Evolutionary conservation across 345 rosid genomes (phyloP), one percentile per base, ranked within the genome.

Genomic region (Eucalyptus fibrosa): DNA sequence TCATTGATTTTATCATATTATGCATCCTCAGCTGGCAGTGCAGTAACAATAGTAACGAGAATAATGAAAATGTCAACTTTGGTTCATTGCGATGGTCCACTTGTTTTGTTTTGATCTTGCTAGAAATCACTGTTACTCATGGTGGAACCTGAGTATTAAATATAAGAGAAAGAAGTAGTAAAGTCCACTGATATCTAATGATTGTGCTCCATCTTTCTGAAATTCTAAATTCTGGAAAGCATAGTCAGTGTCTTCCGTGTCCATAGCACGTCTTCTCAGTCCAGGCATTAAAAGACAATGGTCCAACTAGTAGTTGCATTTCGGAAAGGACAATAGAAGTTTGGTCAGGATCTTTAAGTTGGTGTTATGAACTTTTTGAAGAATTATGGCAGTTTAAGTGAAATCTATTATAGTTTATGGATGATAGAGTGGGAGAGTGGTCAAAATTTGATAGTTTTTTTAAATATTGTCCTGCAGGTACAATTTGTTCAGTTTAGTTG

Each of bases 401-500:
- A 77, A 37, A 37, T 77, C 40, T 1, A 62, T 62, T 62, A n/a
- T 65, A n/a, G 40, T 65, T 65, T 65, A 32, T 72, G 83, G 83
- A 77, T 6, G 47, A 37, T 19, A 77, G 28, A 77, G 83, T 77
- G 45, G 47, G 83, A 77, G 42, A 37, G 13, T 77, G 83, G 45
- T 77, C 28, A 40, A 21, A 77, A 77, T 77, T 12, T 77, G 83
- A 40, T 87, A 45, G 55, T 88, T 62, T 56, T 32, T 30, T n/a
- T 23, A 56, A 30, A 87, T 89, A 24, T 45, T 77, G 47, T 59
- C 50, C 45, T 86, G 91, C 94, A 97, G 99, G 94, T 98, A 98
- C 94, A 98, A 98, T 94, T 94, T 98, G 93, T 92, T 92, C 89
- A 94, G 93, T 89, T 90, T 97, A 87, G 97, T 95, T 7, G 96